Conservation (phyloP, 345 rosid species). For the Gossypium turneri region DNA sequence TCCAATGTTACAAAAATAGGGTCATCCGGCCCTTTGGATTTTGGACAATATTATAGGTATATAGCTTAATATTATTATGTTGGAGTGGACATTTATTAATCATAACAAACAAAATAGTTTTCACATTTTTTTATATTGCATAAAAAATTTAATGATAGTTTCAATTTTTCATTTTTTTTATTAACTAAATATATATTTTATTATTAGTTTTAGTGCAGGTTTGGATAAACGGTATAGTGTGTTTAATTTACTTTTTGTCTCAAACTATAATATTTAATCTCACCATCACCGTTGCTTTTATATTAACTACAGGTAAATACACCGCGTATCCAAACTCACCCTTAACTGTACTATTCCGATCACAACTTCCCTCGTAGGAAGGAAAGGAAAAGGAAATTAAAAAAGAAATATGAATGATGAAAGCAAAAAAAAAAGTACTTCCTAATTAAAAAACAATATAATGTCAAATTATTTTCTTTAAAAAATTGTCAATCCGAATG, state of each 20-base stretch:
- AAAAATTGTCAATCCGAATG: background rate
- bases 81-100: background rate
- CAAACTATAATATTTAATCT: accelerated
- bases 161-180: background rate
- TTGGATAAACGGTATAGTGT: too few species aligned
- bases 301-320: accelerated
- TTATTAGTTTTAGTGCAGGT: background rate
- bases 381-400: background rate
- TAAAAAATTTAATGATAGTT: background rate
- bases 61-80: background rate
- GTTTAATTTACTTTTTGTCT: too few species aligned
- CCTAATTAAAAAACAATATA: background rate
- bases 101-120: too few species aligned
- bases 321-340: too few species aligned
- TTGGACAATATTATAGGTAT: background rate
- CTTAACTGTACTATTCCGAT: too few species aligned
- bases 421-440: too few species aligned
- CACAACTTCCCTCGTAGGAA: too few species aligned
- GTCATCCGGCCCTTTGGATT: background rate
- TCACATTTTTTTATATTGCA: background rate
- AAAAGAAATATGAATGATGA: background rate
- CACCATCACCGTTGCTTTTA: accelerated
- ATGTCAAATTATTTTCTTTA: background rate
- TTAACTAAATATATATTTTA: background rate
- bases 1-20: background rate